These are phyloP conservation scores for Lentinula guzmanii DNA, from an alignment of 768 basidiomycete species.

Conservation along the genomic window DNA sequence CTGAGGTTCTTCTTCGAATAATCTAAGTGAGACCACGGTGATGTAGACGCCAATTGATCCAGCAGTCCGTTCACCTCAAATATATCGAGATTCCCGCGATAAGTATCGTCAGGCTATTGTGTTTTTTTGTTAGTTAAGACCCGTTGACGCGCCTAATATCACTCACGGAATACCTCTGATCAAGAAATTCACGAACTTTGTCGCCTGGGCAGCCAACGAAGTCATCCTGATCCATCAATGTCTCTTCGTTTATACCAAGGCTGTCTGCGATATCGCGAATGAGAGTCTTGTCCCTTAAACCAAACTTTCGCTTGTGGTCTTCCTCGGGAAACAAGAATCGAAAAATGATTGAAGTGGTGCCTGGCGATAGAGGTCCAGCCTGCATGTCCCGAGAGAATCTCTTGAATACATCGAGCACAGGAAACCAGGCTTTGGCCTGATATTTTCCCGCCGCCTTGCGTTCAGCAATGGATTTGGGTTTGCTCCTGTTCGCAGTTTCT, in stretches of 20 bases:
- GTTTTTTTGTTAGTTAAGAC: conserved; percentile 14
- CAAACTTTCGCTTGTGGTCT: conserved; percentile 63
- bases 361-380: conserved; percentile 38
- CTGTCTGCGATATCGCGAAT: conserved; percentile 43
- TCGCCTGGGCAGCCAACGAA: conserved; percentile 65
- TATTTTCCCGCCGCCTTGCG: conserved; percentile 18
- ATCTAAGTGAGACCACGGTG: conserved; percentile 49
- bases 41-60: conserved; percentile 68
- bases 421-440: conserved; percentile 21
- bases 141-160: background rate
- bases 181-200: conserved; percentile 47
- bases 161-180: conserved; percentile 32
- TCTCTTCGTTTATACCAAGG: conserved; percentile 29
- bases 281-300: conserved; percentile 63
- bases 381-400: conserved; percentile 41
- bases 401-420: conserved; percentile 33
- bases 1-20: conserved; percentile 31
- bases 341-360: conserved; percentile 57
- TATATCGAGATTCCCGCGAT: conserved; percentile 32
- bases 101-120: conserved; percentile 15
- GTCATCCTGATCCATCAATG: conserved; percentile 23
- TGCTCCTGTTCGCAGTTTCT: conserved; percentile 31
- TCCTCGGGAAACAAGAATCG: conserved; percentile 83
- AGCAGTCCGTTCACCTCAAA: conserved; percentile 60
- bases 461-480: conserved; percentile 11